phyloP scores from a whole-genome alignment of 495 filamentous ascomycete genomes.

The Talaromyces liani region DNA sequence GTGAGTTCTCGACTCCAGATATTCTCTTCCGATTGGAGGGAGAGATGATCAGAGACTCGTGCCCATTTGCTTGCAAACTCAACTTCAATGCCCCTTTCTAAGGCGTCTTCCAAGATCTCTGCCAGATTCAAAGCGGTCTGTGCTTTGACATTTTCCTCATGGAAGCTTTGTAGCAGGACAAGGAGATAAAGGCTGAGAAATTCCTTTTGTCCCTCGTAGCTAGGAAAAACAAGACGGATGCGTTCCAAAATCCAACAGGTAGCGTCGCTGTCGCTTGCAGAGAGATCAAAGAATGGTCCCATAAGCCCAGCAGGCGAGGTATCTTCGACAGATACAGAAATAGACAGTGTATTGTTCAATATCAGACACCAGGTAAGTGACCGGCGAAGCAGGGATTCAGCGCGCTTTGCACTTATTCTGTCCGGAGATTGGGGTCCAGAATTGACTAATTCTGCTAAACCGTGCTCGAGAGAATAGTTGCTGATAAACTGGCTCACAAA shows the following conservation, averaged over 20 bases:
- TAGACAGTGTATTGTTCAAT: conserved; percentile 14
- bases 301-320: conserved; percentile 10
- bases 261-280: conserved; percentile 28
- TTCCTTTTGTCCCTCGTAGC: conserved; percentile 16
- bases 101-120: conserved; percentile 18
- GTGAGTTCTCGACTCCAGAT: conserved; percentile 35
- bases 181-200: conserved; percentile 24
- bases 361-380: conserved; percentile 28
- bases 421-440: not conserved
- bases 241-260: conserved; percentile 33
- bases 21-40: conserved; percentile 8
- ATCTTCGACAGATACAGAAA: not conserved
- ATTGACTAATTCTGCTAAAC: conserved; percentile 4
- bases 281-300: conserved; percentile 20
- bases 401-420: conserved; percentile 23
- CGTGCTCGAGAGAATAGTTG: not conserved
- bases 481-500: conserved; percentile 1
- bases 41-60: conserved; percentile 3
- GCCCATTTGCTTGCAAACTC: conserved; percentile 6
- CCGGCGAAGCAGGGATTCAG: conserved; percentile 33
- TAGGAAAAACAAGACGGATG: conserved; percentile 19
- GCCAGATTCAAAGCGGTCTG: conserved; percentile 29
- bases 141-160: conserved; percentile 23
- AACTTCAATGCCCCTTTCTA: not conserved
- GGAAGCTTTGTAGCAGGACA: conserved; percentile 20